Percentiles rank a stretch among this genome's conserved stretches.
phyloP scores from a whole-genome alignment of 2,329 filamentous ascomycete genomes.

The Talaromyces sp. region DNA sequence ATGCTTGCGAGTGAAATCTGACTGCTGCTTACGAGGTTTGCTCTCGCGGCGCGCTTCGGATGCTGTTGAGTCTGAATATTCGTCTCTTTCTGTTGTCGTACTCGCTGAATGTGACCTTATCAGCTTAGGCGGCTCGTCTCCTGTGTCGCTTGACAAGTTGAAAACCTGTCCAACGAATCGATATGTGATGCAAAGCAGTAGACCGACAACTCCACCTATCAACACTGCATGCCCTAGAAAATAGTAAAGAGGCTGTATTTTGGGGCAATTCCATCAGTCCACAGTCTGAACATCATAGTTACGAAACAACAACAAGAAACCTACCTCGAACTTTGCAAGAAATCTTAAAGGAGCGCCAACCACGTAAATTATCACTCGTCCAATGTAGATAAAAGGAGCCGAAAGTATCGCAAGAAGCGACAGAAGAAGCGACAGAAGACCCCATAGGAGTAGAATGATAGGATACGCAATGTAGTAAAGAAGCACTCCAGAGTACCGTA shows the following conservation, averaged over 20 bases:
- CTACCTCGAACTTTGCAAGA: constrained; percentile 51
- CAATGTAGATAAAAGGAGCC: constrained; percentile 50
- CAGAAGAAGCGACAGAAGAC: constrained; percentile 26
- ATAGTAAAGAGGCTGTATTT: constrained; percentile 42
- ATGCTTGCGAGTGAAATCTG: neutral
- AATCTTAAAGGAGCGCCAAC: constrained; percentile 49
- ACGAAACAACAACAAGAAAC: neutral
- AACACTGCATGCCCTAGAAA: constrained; percentile 64
- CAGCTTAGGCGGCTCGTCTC: constrained; percentile 32
- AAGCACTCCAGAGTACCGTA: constrained; percentile 22
- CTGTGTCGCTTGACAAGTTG: constrained; percentile 2
- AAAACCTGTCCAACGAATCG: constrained; percentile 50
- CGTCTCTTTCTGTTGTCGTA: neutral
- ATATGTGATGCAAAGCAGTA: constrained; percentile 57
- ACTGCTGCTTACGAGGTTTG: neutral
- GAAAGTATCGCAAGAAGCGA: constrained; percentile 1
- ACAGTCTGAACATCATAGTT: neutral
- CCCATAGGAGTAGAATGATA: constrained; percentile 38
- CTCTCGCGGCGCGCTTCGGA: neutral
- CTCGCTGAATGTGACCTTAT: neutral
- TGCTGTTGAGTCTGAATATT: neutral
- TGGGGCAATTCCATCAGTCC: constrained; percentile 7
- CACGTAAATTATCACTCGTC: constrained; percentile 39
- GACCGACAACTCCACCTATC: constrained; percentile 62
- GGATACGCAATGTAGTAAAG: constrained; percentile 38